Base-by-base conservation (phyloP, 805 yeast species). In the Diddensiella santjacobensis region DNA sequence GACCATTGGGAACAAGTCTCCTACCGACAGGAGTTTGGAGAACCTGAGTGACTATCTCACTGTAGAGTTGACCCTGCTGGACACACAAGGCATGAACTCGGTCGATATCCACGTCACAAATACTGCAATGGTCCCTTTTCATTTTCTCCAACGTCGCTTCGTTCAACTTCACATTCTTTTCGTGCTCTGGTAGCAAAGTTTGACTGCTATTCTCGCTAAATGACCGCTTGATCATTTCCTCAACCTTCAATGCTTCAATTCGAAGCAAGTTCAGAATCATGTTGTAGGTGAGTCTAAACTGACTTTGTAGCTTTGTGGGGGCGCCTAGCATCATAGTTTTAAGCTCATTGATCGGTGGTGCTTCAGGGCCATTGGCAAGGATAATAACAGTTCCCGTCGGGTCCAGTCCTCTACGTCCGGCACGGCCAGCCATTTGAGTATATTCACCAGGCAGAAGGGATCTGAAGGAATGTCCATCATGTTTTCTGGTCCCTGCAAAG, bases 351-450 rank as follows among this genome's bases (percentile, higher is more conserved):
- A 57, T 45, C 2, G 59, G 48, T 2, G 72, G 69, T 3, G 64
- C 53, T 17, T 61, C 64, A 6, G 58, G 59, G 6, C 65, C 67
- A 3, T 58, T 55, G 2, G 95, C 75, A 95, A 93, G 88, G 4
- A 90, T 80, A 53, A 93, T 88, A 10, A 93, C 99, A 0, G 97
- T 91, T 62, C 99, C 99, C 0, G 86, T 87, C 18, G 81, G 71
- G 71, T 93, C 99, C 55, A 93, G 70, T 30, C 99, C 99, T 72
- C 99, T 81, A 70, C 99, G 81, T 51, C 99, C 99, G 0, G 99
- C 99, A 67, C 99, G 79, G 40, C 99, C 99, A 0, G 97, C 90
- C 99, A 93, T 93, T 68, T 53, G 99, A 0, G 98, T 93, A 64
- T 91, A 93, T 65, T 93, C 99, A 47, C 99, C 99, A 0, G 99